Conservation (phyloP, 768 basidiomycete species). For the Multifurca ochricompacta region DNA sequence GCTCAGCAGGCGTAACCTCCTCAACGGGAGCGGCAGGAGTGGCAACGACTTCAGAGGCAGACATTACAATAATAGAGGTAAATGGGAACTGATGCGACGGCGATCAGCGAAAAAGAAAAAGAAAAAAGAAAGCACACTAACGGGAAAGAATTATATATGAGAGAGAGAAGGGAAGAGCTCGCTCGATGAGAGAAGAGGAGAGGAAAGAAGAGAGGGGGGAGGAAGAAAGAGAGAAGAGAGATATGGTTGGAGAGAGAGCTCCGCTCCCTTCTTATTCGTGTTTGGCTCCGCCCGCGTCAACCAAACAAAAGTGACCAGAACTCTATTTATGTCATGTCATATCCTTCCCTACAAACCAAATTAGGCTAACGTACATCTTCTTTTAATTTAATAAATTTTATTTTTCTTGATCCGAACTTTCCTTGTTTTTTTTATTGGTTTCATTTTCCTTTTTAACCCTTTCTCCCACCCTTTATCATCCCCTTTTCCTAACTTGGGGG, state of each 20-base stretch:
- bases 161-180: constrained; percentile 46
- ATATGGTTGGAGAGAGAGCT: constrained; percentile 16
- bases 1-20: constrained; percentile 45
- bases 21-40: constrained; percentile 40
- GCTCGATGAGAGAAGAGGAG: constrained; percentile 23
- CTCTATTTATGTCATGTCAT: too few relatives aligned
- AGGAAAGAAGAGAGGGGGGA: constrained; percentile 27
- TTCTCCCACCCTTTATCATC: neutral
- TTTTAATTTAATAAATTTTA: neutral
- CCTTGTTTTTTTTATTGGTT: too few relatives aligned
- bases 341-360: constrained; percentile 13
- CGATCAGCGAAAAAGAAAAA: neutral
- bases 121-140: neutral
- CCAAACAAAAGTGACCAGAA: constrained; percentile 32
- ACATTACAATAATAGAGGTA: constrained; percentile 55
- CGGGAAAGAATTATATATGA: constrained; percentile 44
- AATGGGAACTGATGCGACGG: neutral
- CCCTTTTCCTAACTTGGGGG: neutral
- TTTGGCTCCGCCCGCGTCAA: constrained; percentile 25
- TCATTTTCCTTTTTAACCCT: neutral
- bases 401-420: too few relatives aligned
- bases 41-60: constrained; percentile 54
- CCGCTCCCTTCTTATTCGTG: constrained; percentile 33
- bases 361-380: neutral
- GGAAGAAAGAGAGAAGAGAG: constrained; percentile 25